A percentile compares a stretch with the other conserved stretches of the same genome.
phyloP scores from a whole-genome alignment of 208 protist genomes.

The Trypanosoma boissoni region DNA sequence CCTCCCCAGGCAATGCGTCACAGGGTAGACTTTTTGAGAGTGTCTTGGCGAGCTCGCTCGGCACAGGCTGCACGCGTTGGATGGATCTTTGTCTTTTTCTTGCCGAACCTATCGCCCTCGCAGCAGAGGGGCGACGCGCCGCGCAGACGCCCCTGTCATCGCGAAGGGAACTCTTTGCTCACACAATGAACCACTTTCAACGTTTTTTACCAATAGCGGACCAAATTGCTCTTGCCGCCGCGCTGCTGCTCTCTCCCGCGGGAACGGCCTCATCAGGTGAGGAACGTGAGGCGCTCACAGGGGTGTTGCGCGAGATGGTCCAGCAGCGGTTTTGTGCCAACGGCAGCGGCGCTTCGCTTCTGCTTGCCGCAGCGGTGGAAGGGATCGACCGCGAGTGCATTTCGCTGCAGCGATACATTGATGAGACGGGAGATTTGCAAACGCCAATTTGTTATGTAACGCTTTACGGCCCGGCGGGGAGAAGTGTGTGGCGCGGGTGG shows the following conservation, averaged over 20 bases:
- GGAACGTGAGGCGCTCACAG: too few relatives aligned
- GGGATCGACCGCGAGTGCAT: conserved; percentile 26
- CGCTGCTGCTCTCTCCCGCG: conserved; percentile 33
- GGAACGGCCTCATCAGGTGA: too few relatives aligned
- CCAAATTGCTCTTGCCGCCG: conserved; percentile 41
- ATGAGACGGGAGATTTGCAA: conserved; percentile 76
- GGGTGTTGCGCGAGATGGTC: conserved; percentile 42
- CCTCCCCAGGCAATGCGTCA: conserved; percentile 11
- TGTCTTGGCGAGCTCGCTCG: too few relatives aligned
- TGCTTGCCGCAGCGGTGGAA: conserved; percentile 65
- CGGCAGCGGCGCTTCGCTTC: conserved; percentile 28
- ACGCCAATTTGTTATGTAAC: conserved; percentile 54
- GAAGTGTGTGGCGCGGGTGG: conserved; percentile 38
- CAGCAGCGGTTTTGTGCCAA: conserved; percentile 37
- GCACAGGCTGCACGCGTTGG: conserved; percentile 54
- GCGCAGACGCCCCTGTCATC: conserved; percentile 17
- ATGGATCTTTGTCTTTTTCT: conserved; percentile 49
- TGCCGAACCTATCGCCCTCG: conserved; percentile 19
- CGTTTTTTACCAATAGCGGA: conserved; percentile 51
- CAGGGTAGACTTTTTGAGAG: too few relatives aligned
- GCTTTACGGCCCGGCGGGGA: conserved; percentile 36
- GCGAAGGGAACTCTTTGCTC: conserved; percentile 30
- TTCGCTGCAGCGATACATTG: conserved; percentile 78
- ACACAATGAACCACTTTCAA: conserved; percentile 35
- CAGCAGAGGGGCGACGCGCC: too few relatives aligned